Base-by-base conservation (phyloP, 371 early-diverging fungal species). In the Haplosporangium sp. region DNA sequence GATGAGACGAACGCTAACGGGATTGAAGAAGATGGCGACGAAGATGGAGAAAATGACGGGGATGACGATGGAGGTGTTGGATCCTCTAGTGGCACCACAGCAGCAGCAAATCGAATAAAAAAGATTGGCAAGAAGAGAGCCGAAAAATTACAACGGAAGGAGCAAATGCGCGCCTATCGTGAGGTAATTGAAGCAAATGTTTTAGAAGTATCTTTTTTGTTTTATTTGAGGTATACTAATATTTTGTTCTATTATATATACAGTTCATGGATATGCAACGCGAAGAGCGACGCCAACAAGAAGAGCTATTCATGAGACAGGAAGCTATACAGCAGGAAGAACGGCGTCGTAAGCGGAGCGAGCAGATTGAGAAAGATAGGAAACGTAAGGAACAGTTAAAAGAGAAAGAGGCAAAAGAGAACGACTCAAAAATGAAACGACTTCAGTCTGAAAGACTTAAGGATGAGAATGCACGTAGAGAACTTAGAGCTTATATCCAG, bases 91-190 rank as follows among this genome's bases (percentile, higher is more conserved):
- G 77, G 77, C 17, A 55, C 62, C 2, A 44, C 50, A 19, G 62
- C 65, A 11, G 38, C 59, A 0, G 58, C 82, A 45, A 10, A 15
- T 4, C 82, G 84, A 3, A 70, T 87, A 6, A 85, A 73, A 65
- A 85, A 82, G 66, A 76, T 88, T 44, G 89, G 89, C n/a, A 88
- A 86, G 55, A 89, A 89, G 63, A 76, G 84, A 66, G 89, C 86
- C 0, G 86, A 88, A 53, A 88, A 86, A 59, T 47, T 89, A 42
- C 79, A 75, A 35, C 76, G 87, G 67, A 89, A 88, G 61, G 88
- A 89, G 62, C 85, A 87, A 42, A 87, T 85, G 86, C 81, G 89
- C 56, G 87, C 86, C 34, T 89, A 89, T 63, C 81, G 82, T 42
- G 88, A 88, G 70, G 87, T 84, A 84, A 56, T 2, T 4, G 11